Percentiles rank a stretch among this genome's conserved stretches.
These are phyloP conservation scores for Pleurozium schreberi DNA, from an alignment of 225 moss, liverwort and hornwort species.

Conservation along the genomic window DNA sequence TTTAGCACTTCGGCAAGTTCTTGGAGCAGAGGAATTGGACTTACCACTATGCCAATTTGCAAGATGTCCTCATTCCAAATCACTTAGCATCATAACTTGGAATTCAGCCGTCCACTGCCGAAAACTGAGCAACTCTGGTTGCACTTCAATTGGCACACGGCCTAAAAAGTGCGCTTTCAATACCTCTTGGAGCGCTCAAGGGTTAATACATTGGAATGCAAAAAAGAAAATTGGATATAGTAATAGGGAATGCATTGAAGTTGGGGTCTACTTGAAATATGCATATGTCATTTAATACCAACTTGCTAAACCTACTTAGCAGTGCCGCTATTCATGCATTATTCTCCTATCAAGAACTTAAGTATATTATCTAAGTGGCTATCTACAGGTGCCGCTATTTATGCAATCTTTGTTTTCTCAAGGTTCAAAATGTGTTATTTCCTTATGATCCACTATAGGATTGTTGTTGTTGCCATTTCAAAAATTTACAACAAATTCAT, in stretches of 20 bases:
- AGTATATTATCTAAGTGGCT: background rate
- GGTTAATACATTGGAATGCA: background rate
- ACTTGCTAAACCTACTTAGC: background rate
- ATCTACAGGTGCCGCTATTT: fast-evolving
- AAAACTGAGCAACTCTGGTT: too few relatives aligned
- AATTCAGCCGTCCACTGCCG: too few relatives aligned
- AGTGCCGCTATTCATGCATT: fast-evolving
- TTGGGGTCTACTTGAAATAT: fast-evolving
- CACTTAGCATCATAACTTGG: too few relatives aligned
- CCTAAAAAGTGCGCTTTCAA: too few relatives aligned
- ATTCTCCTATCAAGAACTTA: background rate
- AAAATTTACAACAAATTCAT: background rate
- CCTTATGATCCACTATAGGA: too few relatives aligned
- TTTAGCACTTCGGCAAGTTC: too few relatives aligned
- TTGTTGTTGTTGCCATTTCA: too few relatives aligned
- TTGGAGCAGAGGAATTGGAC: too few relatives aligned
- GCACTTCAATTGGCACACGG: too few relatives aligned
- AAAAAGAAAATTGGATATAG: background rate
- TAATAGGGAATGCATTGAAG: background rate
- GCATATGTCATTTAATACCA: fast-evolving
- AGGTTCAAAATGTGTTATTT: background rate
- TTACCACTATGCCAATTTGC: too few relatives aligned
- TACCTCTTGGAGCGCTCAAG: too few relatives aligned
- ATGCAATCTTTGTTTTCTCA: background rate
- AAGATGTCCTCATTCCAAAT: too few relatives aligned